Percentiles rank a stretch among this genome's conserved stretches.
phyloP scores from a whole-genome alignment of 78 protist species.

The slime mould (Dictyostelium discoideum) region DNA sequence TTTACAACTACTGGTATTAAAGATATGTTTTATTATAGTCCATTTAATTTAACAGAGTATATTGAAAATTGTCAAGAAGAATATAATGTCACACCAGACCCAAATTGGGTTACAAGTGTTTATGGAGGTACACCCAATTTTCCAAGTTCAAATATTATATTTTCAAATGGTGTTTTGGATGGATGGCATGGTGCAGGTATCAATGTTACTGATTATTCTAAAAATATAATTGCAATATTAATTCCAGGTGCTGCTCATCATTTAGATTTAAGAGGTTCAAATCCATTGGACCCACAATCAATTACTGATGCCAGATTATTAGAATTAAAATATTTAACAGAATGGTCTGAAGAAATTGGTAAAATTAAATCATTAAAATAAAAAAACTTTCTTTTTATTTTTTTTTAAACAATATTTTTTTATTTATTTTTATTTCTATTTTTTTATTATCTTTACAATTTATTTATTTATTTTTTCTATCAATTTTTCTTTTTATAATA shows the following conservation, averaged over 20 bases:
- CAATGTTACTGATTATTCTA: not conserved
- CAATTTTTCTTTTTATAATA: not conserved
- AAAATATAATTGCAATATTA: not conserved
- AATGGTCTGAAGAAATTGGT: not conserved
- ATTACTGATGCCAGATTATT: conserved; percentile 34
- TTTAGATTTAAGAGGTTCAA: conserved; percentile 63
- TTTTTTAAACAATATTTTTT: too few relatives aligned
- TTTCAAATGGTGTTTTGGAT: conserved; percentile 82
- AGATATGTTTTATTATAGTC: conserved; percentile 69
- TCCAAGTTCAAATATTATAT: conserved; percentile 66
- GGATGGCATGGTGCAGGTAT: conserved; percentile 85
- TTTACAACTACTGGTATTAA: conserved; percentile 41
- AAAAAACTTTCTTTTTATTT: too few relatives aligned
- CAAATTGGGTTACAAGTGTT: conserved; percentile 61
- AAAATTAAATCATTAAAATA: not conserved
- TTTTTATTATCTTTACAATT: too few relatives aligned
- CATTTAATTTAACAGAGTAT: conserved; percentile 7
- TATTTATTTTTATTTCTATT: too few relatives aligned
- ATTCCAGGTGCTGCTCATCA: conserved; percentile 85
- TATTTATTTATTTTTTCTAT: too few relatives aligned
- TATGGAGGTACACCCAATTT: conserved; percentile 19
- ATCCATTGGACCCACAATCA: conserved; percentile 71
- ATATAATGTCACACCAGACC: conserved; percentile 61
- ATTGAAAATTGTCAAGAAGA: conserved; percentile 26
- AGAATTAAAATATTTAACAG: not conserved